Base-by-base conservation (phyloP, 2,329 filamentous ascomycete species). In the Microcyclospora pomicola region DNA sequence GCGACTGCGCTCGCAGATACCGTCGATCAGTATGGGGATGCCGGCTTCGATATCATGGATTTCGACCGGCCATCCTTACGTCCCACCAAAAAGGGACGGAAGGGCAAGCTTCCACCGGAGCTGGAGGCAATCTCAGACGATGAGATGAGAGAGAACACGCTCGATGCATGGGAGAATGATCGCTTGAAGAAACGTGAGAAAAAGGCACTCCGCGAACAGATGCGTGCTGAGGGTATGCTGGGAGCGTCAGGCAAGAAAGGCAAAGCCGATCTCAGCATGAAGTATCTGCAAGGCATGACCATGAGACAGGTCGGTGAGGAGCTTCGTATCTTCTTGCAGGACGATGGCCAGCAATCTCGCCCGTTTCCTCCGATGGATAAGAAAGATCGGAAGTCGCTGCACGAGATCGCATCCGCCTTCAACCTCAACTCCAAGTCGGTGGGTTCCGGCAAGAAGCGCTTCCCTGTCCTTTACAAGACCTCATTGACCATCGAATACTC, bases 361-460 rank as follows among this genome's bases (percentile, higher is more conserved):
- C 65, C 75, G 4, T 66, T 96, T 15, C 84, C 88, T 2, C 84
- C 88, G 0, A 92, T 96, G 77, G 77, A 83, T 40, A 83, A 85
- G 43, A 62, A 71, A 33, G 72, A 79, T 30, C 79, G 91, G 35
- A 87, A 84, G 56, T 64, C 77, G 5, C 69, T 96, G 13, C 91
- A 98, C 56, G 74, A 84, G 42, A 60, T 94, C 30, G 85, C 84
- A 10, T 73, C 73, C 50, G 71, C 71, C 29, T 75, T 95, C 55
- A 77, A 76, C 12, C 64, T 96, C 42, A 88, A 80, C 46, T 94
- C 87, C 2, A 84, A 87, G 53, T 95, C 87, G 0, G 72, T 74
- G 14, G 88, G 88, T 2, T 72, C 72, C 35, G 85, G 80, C 6
- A 70, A 73, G 15, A 71, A 75, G 35, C 77, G 91, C 19, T 84